phyloP scores from a whole-genome alignment of 2,329 filamentous ascomycete genomes.

The Aphanoascus verrucosus region DNA sequence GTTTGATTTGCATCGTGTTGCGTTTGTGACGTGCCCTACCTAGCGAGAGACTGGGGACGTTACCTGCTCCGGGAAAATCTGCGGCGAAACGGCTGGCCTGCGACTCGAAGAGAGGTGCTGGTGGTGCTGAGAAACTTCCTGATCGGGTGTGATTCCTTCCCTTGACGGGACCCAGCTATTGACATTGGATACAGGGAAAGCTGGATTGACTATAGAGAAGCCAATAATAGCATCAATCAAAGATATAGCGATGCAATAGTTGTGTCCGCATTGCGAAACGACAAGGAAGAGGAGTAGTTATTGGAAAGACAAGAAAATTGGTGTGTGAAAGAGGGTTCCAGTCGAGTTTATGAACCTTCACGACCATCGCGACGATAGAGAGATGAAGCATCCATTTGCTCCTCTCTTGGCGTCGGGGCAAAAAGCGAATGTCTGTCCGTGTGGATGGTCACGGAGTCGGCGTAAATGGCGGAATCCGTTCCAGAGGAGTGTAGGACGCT shows the following conservation, averaged over 20 bases:
- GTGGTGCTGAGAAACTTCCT: slow-evolving; percentile 2
- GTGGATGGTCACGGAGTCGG: slow-evolving; percentile 2
- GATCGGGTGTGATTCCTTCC: slow-evolving; percentile 2
- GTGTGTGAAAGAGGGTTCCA: background rate
- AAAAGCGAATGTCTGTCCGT: slow-evolving; percentile 1
- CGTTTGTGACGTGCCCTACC: background rate
- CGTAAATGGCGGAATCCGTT: background rate
- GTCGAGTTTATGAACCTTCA: slow-evolving; percentile 9
- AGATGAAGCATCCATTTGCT: background rate
- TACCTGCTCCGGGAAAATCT: slow-evolving; percentile 7
- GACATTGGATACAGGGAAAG: background rate
- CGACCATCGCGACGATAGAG: background rate
- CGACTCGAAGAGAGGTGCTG: slow-evolving; percentile 3
- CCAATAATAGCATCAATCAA: background rate
- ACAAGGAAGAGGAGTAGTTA: background rate
- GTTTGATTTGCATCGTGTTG: background rate
- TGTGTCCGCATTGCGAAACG: background rate
- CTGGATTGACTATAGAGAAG: background rate
- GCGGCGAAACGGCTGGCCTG: slow-evolving; percentile 6
- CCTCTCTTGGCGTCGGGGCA: slow-evolving; percentile 10
- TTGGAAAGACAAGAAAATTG: background rate
- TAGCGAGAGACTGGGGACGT: background rate
- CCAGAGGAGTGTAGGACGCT: slow-evolving; percentile 1
- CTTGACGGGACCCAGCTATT: background rate
- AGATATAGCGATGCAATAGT: background rate